Evolutionary conservation across 1,139 yeast species (phyloP), one percentile per base, ranked within the genome.

Genomic region (Hemisphaericaspora lyxosophila): DNA sequence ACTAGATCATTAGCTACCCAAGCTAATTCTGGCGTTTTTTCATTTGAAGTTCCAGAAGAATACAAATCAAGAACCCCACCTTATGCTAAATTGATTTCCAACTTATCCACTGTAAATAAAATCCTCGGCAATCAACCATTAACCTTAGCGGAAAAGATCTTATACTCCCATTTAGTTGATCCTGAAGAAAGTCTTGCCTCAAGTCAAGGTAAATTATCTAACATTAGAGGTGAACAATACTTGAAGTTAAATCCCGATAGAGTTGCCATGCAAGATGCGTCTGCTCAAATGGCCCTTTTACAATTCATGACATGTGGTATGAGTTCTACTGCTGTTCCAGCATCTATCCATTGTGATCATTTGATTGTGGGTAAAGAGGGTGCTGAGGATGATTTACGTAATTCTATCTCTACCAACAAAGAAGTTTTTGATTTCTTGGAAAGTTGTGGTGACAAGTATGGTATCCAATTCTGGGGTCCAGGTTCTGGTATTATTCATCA

Each of bases 181-280:
- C 95, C 96, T 7, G 92, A 85, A 54, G 96, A 87, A 48, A 73
- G 84, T 29, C 70, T 88, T 40, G 70, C 77, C 2, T 50, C 62
- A 7, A 66, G 73, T 38, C 56, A 61, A 28, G 77, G 80, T 17
- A 62, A 70, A 42, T 64, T 78, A 7, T 57, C 70, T 34, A 73
- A 80, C 43, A 77, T 90, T 48, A 78, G 98, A 54, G 98, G 98
- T 36, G 62, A 78, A 44, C 79, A 86, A 43, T 92, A 92, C 60
- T 77, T 92, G 59, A 92, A 92, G 70, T 74, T 92, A 52, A 78
- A 82, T 57, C 98, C 98, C n/a, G 98, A 92, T 60, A 78, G 98
- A 55, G 98, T 92, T 15, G 98, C 98, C 18, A 90, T 90, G 97
- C 98, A 92, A 70, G 98, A 92, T 68, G 98, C 98, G 1, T 85